Base-by-base conservation (phyloP, 2,329 filamentous ascomycete species). In the Aspergillus amoenus region DNA sequence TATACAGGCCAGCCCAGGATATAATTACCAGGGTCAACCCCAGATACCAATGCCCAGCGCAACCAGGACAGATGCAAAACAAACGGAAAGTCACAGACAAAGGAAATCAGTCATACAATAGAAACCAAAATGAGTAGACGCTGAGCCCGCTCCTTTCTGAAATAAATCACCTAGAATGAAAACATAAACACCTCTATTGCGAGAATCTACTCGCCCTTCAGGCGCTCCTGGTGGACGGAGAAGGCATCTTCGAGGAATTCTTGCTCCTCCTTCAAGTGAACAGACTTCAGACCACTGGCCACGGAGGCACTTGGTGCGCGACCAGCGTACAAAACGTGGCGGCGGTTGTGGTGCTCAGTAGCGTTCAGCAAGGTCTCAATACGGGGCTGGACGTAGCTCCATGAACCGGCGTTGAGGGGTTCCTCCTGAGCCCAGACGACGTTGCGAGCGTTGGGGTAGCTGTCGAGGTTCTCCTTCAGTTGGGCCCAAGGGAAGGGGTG, bases 401-500 rank as follows among this genome's bases (percentile, higher is more conserved):
- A 99, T 46, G 91, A 91, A 76, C 94, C 94, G 8, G 94, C 94
- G 74, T 99, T 99, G 59, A 99, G 85, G 32, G 94, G 94, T 82
- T 99, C 94, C 77, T 99, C 94, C 79, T 99, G 94, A 66, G 86
- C 88, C 93, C 93, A 99, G 62, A 99, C 92, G 65, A 99, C 92
- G 63, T 92, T 93, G 84, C 97, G 91, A 68, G 93, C 93, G 77
- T 99, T 99, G 73, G 93, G 91, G 82, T 99, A 99, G 76, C 82
- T 86, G 81, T 99, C 93, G 54, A 99, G 84, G 81, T 97, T 97
- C 77, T 97, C 93, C 82, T 90, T 91, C 55, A 99, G 86, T 78
- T 94, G 92, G 68, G 93, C 88, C 93, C 94, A 99, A 51, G 94
- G 94, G 90, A 99, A 99, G 70, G 94, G 94, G 81, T 99, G 93